phyloP scores from a whole-genome alignment of 2,329 filamentous ascomycete genomes.

The Trichothecium sympodiale region DNA sequence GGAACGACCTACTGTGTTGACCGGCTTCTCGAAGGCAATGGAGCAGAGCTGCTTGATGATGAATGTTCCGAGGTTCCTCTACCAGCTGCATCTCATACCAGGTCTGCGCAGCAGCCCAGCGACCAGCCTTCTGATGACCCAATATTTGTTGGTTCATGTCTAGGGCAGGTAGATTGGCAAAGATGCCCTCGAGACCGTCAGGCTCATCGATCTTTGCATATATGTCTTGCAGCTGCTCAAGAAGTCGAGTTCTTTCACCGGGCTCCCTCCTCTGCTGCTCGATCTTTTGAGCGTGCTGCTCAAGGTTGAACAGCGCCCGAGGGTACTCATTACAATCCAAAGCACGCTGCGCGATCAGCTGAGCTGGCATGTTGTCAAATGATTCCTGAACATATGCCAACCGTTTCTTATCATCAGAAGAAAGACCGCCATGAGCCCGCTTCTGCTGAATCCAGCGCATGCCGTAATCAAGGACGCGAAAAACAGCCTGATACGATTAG shows the following conservation, averaged over 20 bases:
- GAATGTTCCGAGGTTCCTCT: constrained; percentile 63
- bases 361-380: constrained; percentile 55
- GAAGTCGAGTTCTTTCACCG: constrained; percentile 50
- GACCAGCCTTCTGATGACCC: constrained; percentile 82
- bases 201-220: constrained; percentile 98
- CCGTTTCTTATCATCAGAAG: constrained; percentile 33
- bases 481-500: constrained; percentile 55
- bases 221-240: constrained; percentile 78
- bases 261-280: constrained; percentile 32
- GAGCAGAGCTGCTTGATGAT: constrained; percentile 73
- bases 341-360: constrained; percentile 68
- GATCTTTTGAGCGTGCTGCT: constrained; percentile 64
- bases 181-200: constrained; percentile 91
- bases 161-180: constrained; percentile 73
- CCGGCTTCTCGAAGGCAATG: constrained; percentile 91
- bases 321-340: constrained; percentile 93
- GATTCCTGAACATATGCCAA: constrained; percentile 37
- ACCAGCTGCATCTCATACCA: constrained; percentile 93
- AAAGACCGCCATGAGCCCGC: constrained; percentile 15
- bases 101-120: constrained; percentile 90
- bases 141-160: constrained; percentile 89
- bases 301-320: constrained; percentile 85
- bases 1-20: constrained; percentile 59
- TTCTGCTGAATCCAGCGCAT: constrained; percentile 83
- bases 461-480: constrained; percentile 82